Conservation (phyloP, 176 grass and related monocot genomes). For the Paspalum vaginatum region DNA sequence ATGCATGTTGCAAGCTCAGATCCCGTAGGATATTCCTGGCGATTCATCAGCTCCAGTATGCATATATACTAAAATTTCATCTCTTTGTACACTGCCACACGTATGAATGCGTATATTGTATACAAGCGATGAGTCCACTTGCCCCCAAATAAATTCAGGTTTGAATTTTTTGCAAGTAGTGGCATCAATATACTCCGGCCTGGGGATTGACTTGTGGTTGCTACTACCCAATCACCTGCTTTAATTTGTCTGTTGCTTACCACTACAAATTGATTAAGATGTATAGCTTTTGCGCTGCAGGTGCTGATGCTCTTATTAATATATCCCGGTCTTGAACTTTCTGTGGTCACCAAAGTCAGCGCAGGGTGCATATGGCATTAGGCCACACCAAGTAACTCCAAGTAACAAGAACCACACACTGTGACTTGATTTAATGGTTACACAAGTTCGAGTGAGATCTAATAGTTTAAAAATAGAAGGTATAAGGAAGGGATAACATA, state of each 20-base stretch:
- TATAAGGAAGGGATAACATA: no score
- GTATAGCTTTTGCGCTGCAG: not conserved
- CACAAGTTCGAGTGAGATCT: no score
- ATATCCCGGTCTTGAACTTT: constrained; percentile 17
- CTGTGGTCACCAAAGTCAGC: constrained; percentile 36
- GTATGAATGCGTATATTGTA: constrained; percentile 12
- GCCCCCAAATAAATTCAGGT: constrained; percentile 15
- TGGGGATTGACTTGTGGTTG: constrained; percentile 36
- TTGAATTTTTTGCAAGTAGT: constrained; percentile 20
- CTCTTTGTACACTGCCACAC: constrained; percentile 8
- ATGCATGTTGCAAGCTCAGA: constrained; percentile 31
- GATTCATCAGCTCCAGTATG: not conserved
- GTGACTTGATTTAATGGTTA: no score
- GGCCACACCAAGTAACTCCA: no score
- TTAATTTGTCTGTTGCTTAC: constrained; percentile 8
- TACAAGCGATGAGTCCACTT: constrained; percentile 10
- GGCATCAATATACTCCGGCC: constrained; percentile 24
- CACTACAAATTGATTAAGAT: not conserved
- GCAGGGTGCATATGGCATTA: not conserved
- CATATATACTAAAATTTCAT: constrained; percentile 5
- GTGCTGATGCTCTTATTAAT: not conserved
- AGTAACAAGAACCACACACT: no score
- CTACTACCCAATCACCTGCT: constrained; percentile 25
- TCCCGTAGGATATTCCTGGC: constrained; percentile 31
- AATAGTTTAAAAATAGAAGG: no score